Evolutionary conservation across 371 early-diverging fungal species (phyloP).

Genomic region (Mucor plumbeus): DNA sequence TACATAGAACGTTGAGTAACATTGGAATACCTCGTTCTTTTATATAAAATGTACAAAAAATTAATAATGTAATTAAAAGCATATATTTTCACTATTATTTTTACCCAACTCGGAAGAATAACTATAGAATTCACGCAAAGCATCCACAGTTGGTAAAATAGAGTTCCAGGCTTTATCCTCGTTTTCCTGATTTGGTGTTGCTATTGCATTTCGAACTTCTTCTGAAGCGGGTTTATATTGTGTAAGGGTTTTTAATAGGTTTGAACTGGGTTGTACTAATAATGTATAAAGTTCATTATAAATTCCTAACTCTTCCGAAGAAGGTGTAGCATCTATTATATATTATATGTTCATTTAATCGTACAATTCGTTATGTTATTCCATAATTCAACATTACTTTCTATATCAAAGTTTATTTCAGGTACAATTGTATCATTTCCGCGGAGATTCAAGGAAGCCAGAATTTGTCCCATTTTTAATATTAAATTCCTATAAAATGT

Average conservation of each 20-base stretch:
- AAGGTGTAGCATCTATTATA: constrained; percentile 56
- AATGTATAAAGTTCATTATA: constrained; percentile 53
- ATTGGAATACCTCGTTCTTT: constrained; percentile 78
- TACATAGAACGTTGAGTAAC: constrained; percentile 76
- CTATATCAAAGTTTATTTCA: constrained; percentile 57
- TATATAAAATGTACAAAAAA: neutral
- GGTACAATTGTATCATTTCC: constrained; percentile 44
- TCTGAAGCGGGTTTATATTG: constrained; percentile 55
- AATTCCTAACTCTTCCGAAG: constrained; percentile 55
- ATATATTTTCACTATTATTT: neutral
- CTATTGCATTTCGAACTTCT: constrained; percentile 76
- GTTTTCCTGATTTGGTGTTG: constrained; percentile 76
- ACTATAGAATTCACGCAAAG: constrained; percentile 79
- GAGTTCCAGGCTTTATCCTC: constrained; percentile 89
- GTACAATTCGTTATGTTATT: neutral
- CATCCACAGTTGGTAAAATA: constrained; percentile 82
- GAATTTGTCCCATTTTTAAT: constrained; percentile 47
- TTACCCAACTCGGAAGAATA: constrained; percentile 77
- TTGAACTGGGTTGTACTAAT: constrained; percentile 53
- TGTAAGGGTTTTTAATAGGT: constrained; percentile 53
- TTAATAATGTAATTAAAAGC: neutral
- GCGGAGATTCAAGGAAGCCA: constrained; percentile 48
- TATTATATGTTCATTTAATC: neutral
- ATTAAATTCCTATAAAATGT: neutral
- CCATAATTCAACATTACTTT: constrained; percentile 42